A percentile compares a stretch with the other conserved stretches of the same genome.
Conservation (phyloP, 2,329 filamentous ascomycete genomes). For the Botrytis pseudocinerea region DNA sequence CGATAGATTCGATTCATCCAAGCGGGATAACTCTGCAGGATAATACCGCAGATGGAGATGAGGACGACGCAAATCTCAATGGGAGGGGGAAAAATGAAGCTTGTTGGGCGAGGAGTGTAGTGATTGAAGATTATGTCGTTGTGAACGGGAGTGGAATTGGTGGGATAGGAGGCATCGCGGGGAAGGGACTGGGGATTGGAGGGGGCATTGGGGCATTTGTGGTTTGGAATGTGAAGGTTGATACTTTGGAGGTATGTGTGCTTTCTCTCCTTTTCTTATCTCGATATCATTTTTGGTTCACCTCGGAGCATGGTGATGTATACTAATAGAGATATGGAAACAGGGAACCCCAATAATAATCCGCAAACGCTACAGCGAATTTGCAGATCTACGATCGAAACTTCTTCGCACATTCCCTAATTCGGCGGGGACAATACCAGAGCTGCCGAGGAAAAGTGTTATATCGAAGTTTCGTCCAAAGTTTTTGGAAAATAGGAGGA, state of each 20-base stretch:
- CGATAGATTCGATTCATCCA: slow-evolving; percentile 49
- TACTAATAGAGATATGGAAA: slow-evolving; percentile 32
- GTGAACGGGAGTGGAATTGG: slow-evolving; percentile 44
- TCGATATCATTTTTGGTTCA: not conserved
- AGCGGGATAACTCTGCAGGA: slow-evolving; percentile 63
- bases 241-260: slow-evolving; percentile 70
- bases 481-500: slow-evolving; percentile 82
- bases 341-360: slow-evolving; percentile 63
- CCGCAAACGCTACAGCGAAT: slow-evolving; percentile 84
- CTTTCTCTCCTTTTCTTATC: not conserved
- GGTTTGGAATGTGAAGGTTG: slow-evolving; percentile 87
- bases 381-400: slow-evolving; percentile 75
- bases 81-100: slow-evolving; percentile 48
- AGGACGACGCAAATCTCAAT: slow-evolving; percentile 37
- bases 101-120: slow-evolving; percentile 66
- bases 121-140: slow-evolving; percentile 57
- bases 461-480: slow-evolving; percentile 81
- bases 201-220: slow-evolving; percentile 74
- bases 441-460: slow-evolving; percentile 85
- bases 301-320: not conserved
- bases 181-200: not conserved
- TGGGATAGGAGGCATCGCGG: not conserved
- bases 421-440: slow-evolving; percentile 82
- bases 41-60: slow-evolving; percentile 50
- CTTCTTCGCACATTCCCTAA: slow-evolving; percentile 80